Base-by-base conservation (phyloP, 768 basidiomycete species). In the Hericium coralloides region DNA sequence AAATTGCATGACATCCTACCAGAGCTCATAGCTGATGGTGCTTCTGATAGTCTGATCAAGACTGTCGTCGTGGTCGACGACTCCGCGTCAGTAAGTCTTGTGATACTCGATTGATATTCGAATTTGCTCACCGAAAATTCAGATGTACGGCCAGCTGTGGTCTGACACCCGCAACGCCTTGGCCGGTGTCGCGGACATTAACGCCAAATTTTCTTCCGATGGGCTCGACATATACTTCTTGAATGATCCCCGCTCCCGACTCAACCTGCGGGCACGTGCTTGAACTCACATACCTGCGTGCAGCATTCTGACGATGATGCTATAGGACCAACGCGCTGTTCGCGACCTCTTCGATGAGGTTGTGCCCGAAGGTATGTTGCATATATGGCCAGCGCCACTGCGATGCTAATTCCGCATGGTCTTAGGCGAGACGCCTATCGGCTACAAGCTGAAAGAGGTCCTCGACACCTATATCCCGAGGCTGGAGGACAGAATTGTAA, bases 101-200 rank as follows among this genome's bases (percentile, higher is more conserved):
- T 31, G 6, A 7, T 6, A 9, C 8, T 31, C 31, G 31, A 31
- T 31, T 9, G 31, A 2, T 31, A 9, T 8, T 31, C 31, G 10
- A 31, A 31, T 31, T 31, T 31, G 31, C 31, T 31, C 8, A 31
- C 7, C 25, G 39, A 37, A 8, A 14, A 15, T 12, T 54, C 31
- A 73, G 73, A 76, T 77, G 76, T 74, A 72, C 48, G 74, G 71
- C 36, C 59, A 55, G 18, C 55, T 72, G n/a, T 78, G 77, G 77
- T 41, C 53, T 20, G 71, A 66, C 55, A 64, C 76, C 1, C 60
- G 73, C 31, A 74, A 74, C 38, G 76, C 77, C 1, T 67, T 78
- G 20, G 74, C 67, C 41, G 75, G 70, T 49, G 68, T 77, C 23
- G 68, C 72, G 3, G 71, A 75, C 38, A 61, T 72, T 2, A 70